Percentiles rank a stretch among this genome's conserved stretches.
These are phyloP conservation scores for Fusarium succisae DNA, from an alignment of 2,329 filamentous ascomycete genomes.

Conservation along the genomic window DNA sequence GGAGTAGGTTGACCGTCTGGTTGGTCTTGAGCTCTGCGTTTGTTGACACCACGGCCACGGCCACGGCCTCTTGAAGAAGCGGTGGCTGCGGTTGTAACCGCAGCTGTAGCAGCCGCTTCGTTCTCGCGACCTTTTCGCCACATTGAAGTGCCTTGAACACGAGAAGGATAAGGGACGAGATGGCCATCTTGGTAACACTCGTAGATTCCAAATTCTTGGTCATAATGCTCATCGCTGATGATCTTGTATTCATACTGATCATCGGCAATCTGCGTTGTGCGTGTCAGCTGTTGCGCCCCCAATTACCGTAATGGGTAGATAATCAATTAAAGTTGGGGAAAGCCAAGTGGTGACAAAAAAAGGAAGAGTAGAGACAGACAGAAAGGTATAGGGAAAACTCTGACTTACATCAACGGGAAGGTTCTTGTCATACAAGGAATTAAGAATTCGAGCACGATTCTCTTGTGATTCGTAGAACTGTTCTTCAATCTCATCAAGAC, in stretches of 20 bases:
- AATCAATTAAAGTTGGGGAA: constrained; percentile 26
- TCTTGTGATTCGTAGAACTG: constrained; percentile 58
- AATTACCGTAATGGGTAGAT: constrained; percentile 16
- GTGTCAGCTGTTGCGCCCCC: constrained; percentile 31
- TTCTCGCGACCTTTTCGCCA: constrained; percentile 50
- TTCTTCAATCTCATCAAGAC: constrained; percentile 51
- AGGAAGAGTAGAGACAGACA: constrained; percentile 5
- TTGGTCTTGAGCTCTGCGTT: constrained; percentile 62
- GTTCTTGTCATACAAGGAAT: constrained; percentile 53
- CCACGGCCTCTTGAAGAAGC: constrained; percentile 45
- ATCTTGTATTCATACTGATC: constrained; percentile 57
- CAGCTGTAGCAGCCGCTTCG: constrained; percentile 49
- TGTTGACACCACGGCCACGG: constrained; percentile 50
- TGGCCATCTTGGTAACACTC: constrained; percentile 52
- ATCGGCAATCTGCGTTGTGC: constrained; percentile 50
- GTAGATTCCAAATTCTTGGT: constrained; percentile 55
- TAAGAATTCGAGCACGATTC: constrained; percentile 56
- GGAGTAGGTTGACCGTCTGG: constrained; percentile 59
- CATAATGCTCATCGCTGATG: constrained; percentile 56
- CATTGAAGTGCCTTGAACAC: constrained; percentile 55
- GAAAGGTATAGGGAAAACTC: constrained; percentile 12
- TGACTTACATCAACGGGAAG: constrained; percentile 61
- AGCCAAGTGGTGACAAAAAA: constrained; percentile 21
- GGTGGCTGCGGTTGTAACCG: constrained; percentile 39
- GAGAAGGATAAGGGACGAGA: constrained; percentile 57